Percentiles rank a stretch among this genome's conserved stretches.
phyloP scores from a whole-genome alignment of 169 alveolate genomes.

The Fabrea salina region DNA sequence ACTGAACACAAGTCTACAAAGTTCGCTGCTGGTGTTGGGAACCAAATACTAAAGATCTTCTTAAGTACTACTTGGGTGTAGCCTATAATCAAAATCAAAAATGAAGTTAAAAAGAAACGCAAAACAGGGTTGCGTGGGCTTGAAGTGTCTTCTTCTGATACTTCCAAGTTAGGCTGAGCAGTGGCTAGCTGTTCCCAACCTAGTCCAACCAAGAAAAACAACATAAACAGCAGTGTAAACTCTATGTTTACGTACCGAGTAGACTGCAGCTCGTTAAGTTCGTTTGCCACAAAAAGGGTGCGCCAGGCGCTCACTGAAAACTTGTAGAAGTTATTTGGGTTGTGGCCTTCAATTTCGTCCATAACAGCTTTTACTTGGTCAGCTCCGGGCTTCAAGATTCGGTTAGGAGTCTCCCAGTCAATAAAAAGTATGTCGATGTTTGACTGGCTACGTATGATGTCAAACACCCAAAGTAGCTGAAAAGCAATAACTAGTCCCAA shows the following conservation, averaged over 20 bases:
- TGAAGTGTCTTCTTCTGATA: neutral
- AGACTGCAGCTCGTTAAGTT: slow-evolving; percentile 59
- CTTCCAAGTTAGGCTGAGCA: slow-evolving; percentile 37
- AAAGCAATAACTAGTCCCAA: neutral
- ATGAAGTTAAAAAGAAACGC: slow-evolving; percentile 47
- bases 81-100: slow-evolving; percentile 44
- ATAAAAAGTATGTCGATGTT: slow-evolving; percentile 35
- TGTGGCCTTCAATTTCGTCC: slow-evolving; percentile 1
- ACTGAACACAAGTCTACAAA: slow-evolving; percentile 70
- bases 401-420: slow-evolving; percentile 54
- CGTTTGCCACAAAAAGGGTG: slow-evolving; percentile 63
- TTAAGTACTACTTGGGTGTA: slow-evolving; percentile 38
- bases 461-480: neutral
- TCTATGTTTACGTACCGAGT: slow-evolving; percentile 42
- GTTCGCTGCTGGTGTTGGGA: slow-evolving; percentile 41
- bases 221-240: slow-evolving; percentile 56
- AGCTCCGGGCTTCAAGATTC: neutral
- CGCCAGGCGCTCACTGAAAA: slow-evolving; percentile 60
- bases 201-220: slow-evolving; percentile 53
- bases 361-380: slow-evolving; percentile 16
- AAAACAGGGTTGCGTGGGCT: slow-evolving; percentile 48
- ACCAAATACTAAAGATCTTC: slow-evolving; percentile 32
- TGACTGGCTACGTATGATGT: slow-evolving; percentile 31
- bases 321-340: neutral
- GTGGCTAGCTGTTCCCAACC: slow-evolving; percentile 55